Conservation (phyloP, 768 basidiomycete genomes). For the Phaeolepiota aurea region DNA sequence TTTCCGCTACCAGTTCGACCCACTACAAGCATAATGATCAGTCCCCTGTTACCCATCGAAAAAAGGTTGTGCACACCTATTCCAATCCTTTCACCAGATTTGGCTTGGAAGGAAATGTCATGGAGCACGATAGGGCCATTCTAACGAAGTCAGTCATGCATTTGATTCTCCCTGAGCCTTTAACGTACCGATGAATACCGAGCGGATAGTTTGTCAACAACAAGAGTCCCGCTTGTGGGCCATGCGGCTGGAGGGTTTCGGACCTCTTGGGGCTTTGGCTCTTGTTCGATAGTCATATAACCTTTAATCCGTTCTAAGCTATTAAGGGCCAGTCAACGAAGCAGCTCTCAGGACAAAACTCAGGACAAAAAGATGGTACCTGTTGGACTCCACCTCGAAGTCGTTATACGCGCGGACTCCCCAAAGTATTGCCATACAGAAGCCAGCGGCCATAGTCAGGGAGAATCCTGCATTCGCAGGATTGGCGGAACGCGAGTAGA, state of each 20-base stretch:
- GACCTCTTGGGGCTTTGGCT: slow-evolving; percentile 26
- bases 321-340: not conserved
- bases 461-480: slow-evolving; percentile 42
- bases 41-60: no score
- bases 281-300: slow-evolving; percentile 51
- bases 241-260: slow-evolving; percentile 56
- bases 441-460: slow-evolving; percentile 41
- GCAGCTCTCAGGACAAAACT: not conserved
- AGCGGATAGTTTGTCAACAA: not conserved
- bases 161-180: no score
- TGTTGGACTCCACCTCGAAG: slow-evolving; percentile 16
- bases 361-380: not conserved
- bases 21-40: slow-evolving; percentile 15
- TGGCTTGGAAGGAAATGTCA: slow-evolving; percentile 42
- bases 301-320: slow-evolving; percentile 64
- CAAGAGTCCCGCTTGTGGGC: slow-evolving; percentile 44
- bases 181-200: not conserved
- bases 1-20: slow-evolving; percentile 31
- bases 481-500: slow-evolving; percentile 31
- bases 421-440: slow-evolving; percentile 39
- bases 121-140: slow-evolving; percentile 44
- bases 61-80: not conserved
- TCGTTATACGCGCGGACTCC: slow-evolving; percentile 34
- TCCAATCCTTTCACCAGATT: slow-evolving; percentile 50
- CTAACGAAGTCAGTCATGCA: not conserved